Conservation (phyloP, 306 rosid species). For the Cucurbita ficifolia region DNA sequence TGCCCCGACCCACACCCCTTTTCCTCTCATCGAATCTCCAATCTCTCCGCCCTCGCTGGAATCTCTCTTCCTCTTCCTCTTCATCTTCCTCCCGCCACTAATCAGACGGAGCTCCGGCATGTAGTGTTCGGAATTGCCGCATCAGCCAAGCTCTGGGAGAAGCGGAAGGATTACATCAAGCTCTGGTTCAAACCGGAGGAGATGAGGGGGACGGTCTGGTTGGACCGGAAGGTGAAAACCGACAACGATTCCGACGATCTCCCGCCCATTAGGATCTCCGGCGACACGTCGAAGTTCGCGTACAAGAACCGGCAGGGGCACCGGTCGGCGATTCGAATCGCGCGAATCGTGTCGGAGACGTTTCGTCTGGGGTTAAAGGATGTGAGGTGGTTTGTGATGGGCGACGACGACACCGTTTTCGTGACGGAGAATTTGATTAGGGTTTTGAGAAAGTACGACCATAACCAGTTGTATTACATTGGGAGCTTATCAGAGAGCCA, state of each 20-base stretch:
- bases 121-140: slow-evolving; percentile 89
- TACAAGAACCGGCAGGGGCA: slow-evolving; percentile 75
- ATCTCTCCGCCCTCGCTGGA: slow-evolving; percentile 6
- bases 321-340: slow-evolving; percentile 85
- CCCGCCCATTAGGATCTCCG: slow-evolving; percentile 55
- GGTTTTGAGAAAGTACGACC: slow-evolving; percentile 58
- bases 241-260: slow-evolving; percentile 8
- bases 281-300: slow-evolving; percentile 41
- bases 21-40: slow-evolving; percentile 4
- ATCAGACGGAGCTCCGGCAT: slow-evolving; percentile 40
- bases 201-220: slow-evolving; percentile 84
- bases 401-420: slow-evolving; percentile 94
- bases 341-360: slow-evolving; percentile 81
- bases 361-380: slow-evolving; percentile 45
- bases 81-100: neutral
- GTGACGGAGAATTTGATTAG: slow-evolving; percentile 58
- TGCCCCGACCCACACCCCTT: slow-evolving; percentile 33
- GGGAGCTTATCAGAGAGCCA: slow-evolving; percentile 89
- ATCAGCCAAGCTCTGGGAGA: slow-evolving; percentile 68
- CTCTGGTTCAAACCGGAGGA: slow-evolving; percentile 54
- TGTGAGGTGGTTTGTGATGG: slow-evolving; percentile 93
- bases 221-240: slow-evolving; percentile 30
- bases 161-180: slow-evolving; percentile 72
- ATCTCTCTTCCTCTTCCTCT: neutral
- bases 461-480: slow-evolving; percentile 59